Base-by-base conservation (phyloP, 1,284 basidiomycete genomes). In the Marasmius tenuissimus region DNA sequence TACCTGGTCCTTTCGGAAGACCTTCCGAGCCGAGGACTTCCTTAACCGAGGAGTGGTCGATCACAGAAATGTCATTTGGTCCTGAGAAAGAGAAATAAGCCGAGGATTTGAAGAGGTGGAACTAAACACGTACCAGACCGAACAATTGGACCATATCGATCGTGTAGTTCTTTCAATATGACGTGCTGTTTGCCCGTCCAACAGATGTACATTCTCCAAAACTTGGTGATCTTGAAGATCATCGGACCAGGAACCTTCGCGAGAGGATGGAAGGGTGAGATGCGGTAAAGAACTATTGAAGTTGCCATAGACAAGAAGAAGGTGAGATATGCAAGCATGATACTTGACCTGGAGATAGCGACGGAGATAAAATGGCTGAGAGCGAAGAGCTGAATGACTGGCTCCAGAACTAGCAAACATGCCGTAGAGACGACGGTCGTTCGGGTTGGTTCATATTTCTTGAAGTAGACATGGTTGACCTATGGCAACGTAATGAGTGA, bases 11-110 rank as follows among this genome's bases (percentile, higher is more conserved):
- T 27, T 27, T 27, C 27, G 27, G 27, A 4, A 27, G 27, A 27
- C 27, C 27, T 27, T 27, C 27, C 27, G 27, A 27, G 4, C 27
- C 27, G 27, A 27, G 27, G 4, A 27, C 27, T 27, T 27, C 27
- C 27, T 27, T 27, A 27, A 27, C 4, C 27, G 27, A 27, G 27
- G 27, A 27, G 27, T 27, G 27, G 27, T 27, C 27, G 27, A 27
- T 27, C 27, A 86, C 76, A 0, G 80, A 83, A 9, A 86, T 62
- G 52, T 85, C 83, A 61, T 86, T 86, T 16, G 84, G 85, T 55
- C 84, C 85, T 85, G 61, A 34, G 40, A 27, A 52, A 18, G 12
- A 39, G 38, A 18, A 54, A 42, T 22, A 53, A 40, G 12, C 40
- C 5, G 4, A 11, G 54, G 35, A 10, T 38, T 42, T 58, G 9